A percentile compares a stretch with the other conserved stretches of the same genome.
Conservation (phyloP, 225 moss, liverwort and hornwort genomes). For the Antitrichia curtipendula region DNA sequence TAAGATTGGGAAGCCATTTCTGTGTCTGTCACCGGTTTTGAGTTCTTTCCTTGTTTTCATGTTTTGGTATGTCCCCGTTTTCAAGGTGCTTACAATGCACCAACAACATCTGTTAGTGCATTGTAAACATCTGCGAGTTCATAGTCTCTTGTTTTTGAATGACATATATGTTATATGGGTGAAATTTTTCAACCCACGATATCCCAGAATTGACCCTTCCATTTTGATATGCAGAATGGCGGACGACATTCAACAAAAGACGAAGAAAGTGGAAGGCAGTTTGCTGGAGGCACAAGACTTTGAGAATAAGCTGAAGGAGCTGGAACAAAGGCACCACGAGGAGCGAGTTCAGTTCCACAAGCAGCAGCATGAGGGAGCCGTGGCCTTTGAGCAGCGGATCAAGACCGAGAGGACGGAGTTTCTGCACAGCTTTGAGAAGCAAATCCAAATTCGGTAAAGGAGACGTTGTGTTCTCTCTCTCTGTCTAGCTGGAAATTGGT, state of each 20-base stretch:
- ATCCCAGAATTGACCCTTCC: background rate
- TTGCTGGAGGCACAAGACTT: conserved; percentile 37
- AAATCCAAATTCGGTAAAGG: conserved; percentile 12
- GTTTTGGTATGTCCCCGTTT: background rate
- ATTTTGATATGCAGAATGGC: conserved; percentile 9
- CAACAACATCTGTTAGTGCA: background rate
- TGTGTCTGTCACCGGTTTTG: background rate
- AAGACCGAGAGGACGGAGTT: conserved; percentile 26
- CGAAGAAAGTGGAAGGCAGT: conserved; percentile 43
- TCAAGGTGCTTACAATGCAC: background rate
- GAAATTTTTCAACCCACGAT: background rate
- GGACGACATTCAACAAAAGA: conserved; percentile 18
- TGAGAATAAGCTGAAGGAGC: conserved; percentile 30
- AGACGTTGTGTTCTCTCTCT: background rate
- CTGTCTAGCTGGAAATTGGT: background rate
- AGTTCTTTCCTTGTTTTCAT: background rate
- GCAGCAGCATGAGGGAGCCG: conserved; percentile 34
- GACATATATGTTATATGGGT: background rate
- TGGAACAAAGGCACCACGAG: conserved; percentile 48
- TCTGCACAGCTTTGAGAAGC: conserved; percentile 27
- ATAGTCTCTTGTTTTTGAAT: background rate
- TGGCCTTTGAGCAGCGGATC: conserved; percentile 41
- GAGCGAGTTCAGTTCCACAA: conserved; percentile 35
- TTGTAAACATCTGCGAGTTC: background rate
- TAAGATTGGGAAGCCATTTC: background rate